Conservation (phyloP, 1,284 basidiomycete genomes). For the Cystobasidium slooffiae region DNA sequence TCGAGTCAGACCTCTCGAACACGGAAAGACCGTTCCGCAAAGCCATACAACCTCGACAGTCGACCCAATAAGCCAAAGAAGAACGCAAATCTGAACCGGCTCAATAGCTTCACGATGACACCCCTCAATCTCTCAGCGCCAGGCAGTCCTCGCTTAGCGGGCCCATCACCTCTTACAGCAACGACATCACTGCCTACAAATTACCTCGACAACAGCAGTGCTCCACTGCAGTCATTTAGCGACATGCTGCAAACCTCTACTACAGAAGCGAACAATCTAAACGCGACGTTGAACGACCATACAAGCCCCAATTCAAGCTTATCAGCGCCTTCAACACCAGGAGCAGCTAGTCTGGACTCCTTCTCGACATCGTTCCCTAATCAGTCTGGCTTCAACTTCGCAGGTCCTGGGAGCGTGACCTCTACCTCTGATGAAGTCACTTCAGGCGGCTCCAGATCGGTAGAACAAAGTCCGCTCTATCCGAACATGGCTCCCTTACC, state of each 20-base stretch:
- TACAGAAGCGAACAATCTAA: constrained; percentile 49
- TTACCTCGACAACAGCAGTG: constrained; percentile 9
- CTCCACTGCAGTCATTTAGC: constrained; percentile 18
- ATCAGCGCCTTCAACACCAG: constrained; percentile 43
- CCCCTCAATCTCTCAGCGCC: constrained; percentile 44
- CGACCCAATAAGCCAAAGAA: constrained; percentile 45
- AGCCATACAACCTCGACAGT: constrained; percentile 54
- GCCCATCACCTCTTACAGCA: constrained; percentile 17
- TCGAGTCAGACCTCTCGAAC: constrained; percentile 18
- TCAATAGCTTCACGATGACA: constrained; percentile 52
- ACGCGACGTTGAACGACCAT: constrained; percentile 52
- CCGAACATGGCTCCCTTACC: constrained; percentile 31
- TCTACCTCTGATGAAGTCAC: constrained; percentile 35
- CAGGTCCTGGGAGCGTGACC: constrained; percentile 23
- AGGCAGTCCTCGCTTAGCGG: constrained; percentile 19
- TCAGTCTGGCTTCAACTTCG: constrained; percentile 11
- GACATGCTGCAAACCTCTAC: constrained; percentile 47
- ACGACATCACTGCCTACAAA: constrained; percentile 8
- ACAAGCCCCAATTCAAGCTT: constrained; percentile 30
- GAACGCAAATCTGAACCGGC: constrained; percentile 40
- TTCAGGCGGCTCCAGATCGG: constrained; percentile 16
- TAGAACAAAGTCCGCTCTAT: constrained; percentile 35
- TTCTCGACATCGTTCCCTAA: constrained; percentile 24
- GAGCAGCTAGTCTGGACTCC: constrained; percentile 34
- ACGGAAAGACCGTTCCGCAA: constrained; percentile 34